Conservation (phyloP, 306 rosid genomes). For the cucumber (Cucumis sativus) region Cucumber_9930_V3 NC_026659.2:13260001-13260500, state of each 20-base stretch:
- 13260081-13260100: conserved; percentile 86
- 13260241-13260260: not conserved
- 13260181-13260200: conserved; percentile 50
- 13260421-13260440: not conserved
- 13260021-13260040: conserved; percentile 56
- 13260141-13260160: conserved; percentile 69
- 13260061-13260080: conserved; percentile 88
- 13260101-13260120: conserved; percentile 65
- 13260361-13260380: not conserved
- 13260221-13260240: not conserved
- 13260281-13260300: not conserved
- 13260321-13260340: not conserved
- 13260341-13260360: not conserved
- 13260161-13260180: conserved; percentile 71
- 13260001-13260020: not conserved
- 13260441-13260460: not conserved
- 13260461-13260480: not conserved
- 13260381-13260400: not conserved
- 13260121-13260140: conserved; percentile 60
- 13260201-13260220: conserved; percentile 15
- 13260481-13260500: not conserved
- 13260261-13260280: not conserved
- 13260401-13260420: not conserved
- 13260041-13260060: conserved; percentile 80
- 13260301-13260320: not conserved